Percentiles rank a stretch among this genome's conserved stretches.
phyloP scores from a whole-genome alignment of 495 filamentous ascomycete species.

The Articulospora tetracladia region DNA sequence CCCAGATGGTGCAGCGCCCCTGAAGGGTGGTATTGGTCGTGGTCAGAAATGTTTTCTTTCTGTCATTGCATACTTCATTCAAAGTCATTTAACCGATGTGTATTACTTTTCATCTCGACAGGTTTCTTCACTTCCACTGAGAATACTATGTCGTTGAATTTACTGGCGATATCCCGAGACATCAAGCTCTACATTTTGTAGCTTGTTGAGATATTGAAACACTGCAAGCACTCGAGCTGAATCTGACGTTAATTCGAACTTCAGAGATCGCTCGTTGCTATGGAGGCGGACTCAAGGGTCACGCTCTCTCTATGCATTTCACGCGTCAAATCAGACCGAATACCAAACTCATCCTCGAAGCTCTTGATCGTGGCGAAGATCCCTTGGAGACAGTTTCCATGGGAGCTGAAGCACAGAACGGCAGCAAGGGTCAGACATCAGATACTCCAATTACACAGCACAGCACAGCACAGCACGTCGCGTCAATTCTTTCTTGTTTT shows the following conservation, averaged over 20 bases:
- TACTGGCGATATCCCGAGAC: no score
- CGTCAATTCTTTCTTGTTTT: neutral
- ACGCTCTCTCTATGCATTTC: slow-evolving; percentile 6
- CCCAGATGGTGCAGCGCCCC: neutral
- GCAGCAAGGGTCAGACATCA: slow-evolving; percentile 10
- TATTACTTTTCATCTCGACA: no score
- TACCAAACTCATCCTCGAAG: slow-evolving; percentile 5
- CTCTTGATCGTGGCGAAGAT: slow-evolving; percentile 8
- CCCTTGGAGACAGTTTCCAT: neutral
- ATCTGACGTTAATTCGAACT: no score
- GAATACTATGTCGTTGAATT: no score
- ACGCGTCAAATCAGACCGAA: slow-evolving; percentile 6
- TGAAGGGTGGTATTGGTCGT: neutral
- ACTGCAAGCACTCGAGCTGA: no score
- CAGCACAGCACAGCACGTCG: slow-evolving; percentile 7
- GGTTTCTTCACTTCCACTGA: no score
- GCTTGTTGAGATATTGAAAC: no score
- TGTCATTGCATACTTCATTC: neutral
- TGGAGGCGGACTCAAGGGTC: neutral
- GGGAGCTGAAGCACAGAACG: neutral
- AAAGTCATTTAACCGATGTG: no score
- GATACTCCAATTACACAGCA: neutral
- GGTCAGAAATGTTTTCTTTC: slow-evolving; percentile 8
- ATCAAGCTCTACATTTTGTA: no score
- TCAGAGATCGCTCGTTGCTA: slow-evolving; percentile 14